A percentile compares a stretch with the other conserved stretches of the same genome.
Evolutionary conservation across 257 asterid genomes (phyloP).

Genomic region (Fraxinus americana): DNA sequence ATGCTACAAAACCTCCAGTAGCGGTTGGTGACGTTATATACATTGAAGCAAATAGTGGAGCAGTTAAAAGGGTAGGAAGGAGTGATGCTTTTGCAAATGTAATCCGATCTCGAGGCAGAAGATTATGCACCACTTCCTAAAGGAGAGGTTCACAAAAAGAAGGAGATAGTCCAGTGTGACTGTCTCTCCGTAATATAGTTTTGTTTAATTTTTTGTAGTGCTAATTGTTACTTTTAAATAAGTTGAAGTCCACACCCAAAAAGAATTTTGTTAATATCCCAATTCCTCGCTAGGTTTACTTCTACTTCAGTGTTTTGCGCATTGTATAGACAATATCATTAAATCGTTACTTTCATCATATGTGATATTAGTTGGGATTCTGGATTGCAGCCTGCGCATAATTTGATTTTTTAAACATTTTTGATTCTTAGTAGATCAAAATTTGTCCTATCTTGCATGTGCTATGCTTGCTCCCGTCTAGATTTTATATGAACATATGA

Average conservation of each 20-base stretch:
- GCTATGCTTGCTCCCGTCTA: neutral
- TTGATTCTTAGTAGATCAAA: neutral
- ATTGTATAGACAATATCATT: too few species aligned
- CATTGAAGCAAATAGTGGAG: conserved; percentile 94
- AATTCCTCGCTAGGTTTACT: neutral
- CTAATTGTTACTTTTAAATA: neutral
- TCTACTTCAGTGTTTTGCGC: too few species aligned
- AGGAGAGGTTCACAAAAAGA: conserved; percentile 99
- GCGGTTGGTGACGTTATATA: conserved; percentile 98
- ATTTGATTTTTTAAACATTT: too few species aligned
- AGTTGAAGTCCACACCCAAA: neutral
- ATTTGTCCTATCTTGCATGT: neutral
- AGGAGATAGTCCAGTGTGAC: conserved; percentile 87
- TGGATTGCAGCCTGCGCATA: neutral
- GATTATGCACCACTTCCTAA: conserved; percentile 98
- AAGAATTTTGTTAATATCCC: neutral
- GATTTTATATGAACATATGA: too few species aligned
- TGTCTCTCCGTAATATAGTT: conserved; percentile 7
- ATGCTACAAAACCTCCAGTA: too few species aligned
- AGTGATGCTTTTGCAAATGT: conserved; percentile 97
- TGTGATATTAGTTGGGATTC: too few species aligned
- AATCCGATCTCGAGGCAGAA: conserved; percentile 98
- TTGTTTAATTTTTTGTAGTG: neutral
- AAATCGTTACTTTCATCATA: too few species aligned
- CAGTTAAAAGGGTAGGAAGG: conserved; percentile 97